Evolutionary conservation across 305 asterid species (phyloP), one percentile per base, ranked within the genome.

Genomic region (Solanum chacoense): DNA sequence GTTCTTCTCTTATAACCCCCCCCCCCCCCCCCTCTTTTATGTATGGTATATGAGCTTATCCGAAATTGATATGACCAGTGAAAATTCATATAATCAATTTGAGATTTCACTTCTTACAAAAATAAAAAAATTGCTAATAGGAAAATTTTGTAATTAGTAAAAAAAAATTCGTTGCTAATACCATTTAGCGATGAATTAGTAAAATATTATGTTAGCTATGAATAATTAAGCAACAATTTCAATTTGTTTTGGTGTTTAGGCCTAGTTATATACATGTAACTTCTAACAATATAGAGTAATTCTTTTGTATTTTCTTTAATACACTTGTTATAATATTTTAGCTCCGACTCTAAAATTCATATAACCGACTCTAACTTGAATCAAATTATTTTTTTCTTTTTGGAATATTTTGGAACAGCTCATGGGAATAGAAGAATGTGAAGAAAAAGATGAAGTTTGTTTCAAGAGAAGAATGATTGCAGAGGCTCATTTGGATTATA

Each of bases 401-500:
- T 8, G 50, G 50, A 85, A 5, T 78, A 10, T 71, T 1, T 26
- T 28, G 22, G 11, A 38, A 84, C 92, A 94, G 96, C 72, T 94
- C 88, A 89, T 93, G 94, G 95, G 97, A 63, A 22, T 89, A 89
- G 94, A 93, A 78, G 88, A 90, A 89, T 93, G 96, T 72, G 81
- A 87, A 22, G 91, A 90, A 40, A 84, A 75, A 20, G 94, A 94
- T 85, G 94, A 90, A 89, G 91, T 4, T 9, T 94, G 96, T 89
- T 71, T 90, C 5, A 91, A 86, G 86, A 94, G 95, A 92, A 94
- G 96, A 91, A 92, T 94, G 94, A 87, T 93, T 59, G 93, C 92
- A 28, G 96, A 94, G 87, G 95, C 96, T 87, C 97, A 94, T 88
- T 91, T 94, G 92, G 97, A 94, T 75, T 94, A 94, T 71, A 94